phyloP scores from a whole-genome alignment of 2,329 filamentous ascomycete species.

The Cytospora schulzeri region DNA sequence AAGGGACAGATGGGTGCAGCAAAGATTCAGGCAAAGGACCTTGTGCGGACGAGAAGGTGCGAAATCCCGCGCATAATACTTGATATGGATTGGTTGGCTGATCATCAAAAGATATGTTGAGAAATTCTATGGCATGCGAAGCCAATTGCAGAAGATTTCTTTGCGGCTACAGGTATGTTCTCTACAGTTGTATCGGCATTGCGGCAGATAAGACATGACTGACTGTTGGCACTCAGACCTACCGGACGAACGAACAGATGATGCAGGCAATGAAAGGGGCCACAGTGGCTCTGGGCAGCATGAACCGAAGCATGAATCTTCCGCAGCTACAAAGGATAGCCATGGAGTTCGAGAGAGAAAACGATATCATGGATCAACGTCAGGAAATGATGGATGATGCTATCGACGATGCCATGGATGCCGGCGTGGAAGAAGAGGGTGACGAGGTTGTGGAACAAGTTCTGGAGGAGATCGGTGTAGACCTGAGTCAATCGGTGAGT shows the following conservation, averaged over 20 bases:
- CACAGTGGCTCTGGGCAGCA: conserved; percentile 87
- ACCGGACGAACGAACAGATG: conserved; percentile 99
- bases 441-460: conserved; percentile 98
- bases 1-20: conserved; percentile 98
- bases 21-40: conserved; percentile 96
- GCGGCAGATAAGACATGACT: conserved; percentile 3
- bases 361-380: conserved; percentile 98
- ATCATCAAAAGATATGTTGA: conserved; percentile 74
- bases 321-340: conserved; percentile 93
- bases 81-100: background rate
- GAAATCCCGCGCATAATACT: conserved; percentile 17
- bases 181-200: background rate
- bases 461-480: conserved; percentile 93
- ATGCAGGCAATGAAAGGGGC: conserved; percentile 99
- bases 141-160: conserved; percentile 93
- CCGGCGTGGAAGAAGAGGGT: conserved; percentile 88
- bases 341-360: conserved; percentile 98
- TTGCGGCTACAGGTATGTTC: conserved; percentile 79
- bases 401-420: conserved; percentile 93
- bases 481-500: conserved; percentile 85
- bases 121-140: conserved; percentile 98
- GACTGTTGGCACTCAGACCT: conserved; percentile 63
- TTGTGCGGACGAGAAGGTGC: conserved; percentile 85
- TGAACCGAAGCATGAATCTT: conserved; percentile 98
- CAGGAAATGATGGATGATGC: conserved; percentile 99